Percentiles rank a stretch among this genome's conserved stretches.
Evolutionary conservation across 192 early-diverging fungal species (phyloP).

Genomic region (Coemansia sp.): DNA sequence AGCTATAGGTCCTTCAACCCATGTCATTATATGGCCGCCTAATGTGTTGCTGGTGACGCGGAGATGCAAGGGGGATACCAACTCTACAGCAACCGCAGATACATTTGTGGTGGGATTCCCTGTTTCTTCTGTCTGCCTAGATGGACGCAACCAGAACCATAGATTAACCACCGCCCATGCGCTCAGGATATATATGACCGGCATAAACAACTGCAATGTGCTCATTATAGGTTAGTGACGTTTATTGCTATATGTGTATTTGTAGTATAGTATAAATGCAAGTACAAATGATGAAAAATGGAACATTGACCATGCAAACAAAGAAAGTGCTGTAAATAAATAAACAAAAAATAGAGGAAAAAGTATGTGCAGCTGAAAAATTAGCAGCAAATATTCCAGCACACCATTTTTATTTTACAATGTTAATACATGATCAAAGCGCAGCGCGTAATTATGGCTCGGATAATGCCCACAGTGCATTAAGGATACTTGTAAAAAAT

Average conservation of each 20-base stretch:
- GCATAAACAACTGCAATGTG: too few relatives aligned
- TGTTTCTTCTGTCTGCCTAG: neutral
- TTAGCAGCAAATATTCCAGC: too few relatives aligned
- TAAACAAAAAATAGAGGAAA: neutral
- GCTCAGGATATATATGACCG: neutral
- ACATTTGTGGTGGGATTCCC: neutral
- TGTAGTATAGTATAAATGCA: neutral
- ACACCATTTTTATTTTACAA: too few relatives aligned
- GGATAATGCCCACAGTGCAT: too few relatives aligned
- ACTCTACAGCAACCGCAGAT: slow-evolving; percentile 2
- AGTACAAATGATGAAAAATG: neutral
- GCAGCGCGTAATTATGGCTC: too few relatives aligned
- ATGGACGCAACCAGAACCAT: neutral
- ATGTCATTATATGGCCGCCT: slow-evolving; percentile 2
- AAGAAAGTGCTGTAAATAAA: neutral
- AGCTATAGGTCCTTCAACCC: neutral
- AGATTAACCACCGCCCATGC: neutral
- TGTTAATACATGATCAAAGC: too few relatives aligned
- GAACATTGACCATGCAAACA: neutral
- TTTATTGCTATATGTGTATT: neutral
- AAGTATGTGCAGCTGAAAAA: too few relatives aligned
- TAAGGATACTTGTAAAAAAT: too few relatives aligned
- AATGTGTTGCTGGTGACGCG: slow-evolving; percentile 12
- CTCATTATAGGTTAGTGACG: too few relatives aligned
- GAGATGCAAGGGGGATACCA: slow-evolving; percentile 38